These are phyloP conservation scores for Tremella fuciformis DNA, from an alignment of 768 basidiomycete species.

Conservation along the genomic window DNA sequence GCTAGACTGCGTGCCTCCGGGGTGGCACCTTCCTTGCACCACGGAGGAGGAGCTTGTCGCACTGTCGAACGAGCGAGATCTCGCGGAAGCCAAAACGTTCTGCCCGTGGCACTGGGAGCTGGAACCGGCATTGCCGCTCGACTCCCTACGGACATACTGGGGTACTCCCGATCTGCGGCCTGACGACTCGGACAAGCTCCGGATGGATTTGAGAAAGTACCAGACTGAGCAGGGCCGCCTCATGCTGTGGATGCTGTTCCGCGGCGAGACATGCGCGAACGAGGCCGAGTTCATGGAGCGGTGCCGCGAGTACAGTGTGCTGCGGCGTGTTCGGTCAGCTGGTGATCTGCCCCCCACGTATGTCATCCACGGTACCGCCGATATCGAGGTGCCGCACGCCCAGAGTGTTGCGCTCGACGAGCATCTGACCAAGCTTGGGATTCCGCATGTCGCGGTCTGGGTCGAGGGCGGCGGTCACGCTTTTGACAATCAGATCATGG, in stretches of 20 bases:
- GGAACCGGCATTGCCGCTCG: conserved; percentile 11
- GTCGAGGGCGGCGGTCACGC: conserved; percentile 17
- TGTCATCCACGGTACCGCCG: conserved; percentile 17
- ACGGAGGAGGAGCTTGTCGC: conserved; percentile 11
- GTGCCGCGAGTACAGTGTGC: neutral
- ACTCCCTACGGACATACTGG: conserved; percentile 10
- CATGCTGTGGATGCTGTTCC: conserved; percentile 10
- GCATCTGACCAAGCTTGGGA: conserved; percentile 12
- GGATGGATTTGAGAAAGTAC: conserved; percentile 18
- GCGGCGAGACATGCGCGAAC: neutral
- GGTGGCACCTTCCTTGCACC: neutral
- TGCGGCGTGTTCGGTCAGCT: conserved; percentile 5
- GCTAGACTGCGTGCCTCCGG: neutral
- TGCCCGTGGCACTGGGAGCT: conserved; percentile 18
- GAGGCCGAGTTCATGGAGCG: conserved; percentile 10
- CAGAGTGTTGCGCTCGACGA: conserved; percentile 7
- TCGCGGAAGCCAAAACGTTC: conserved; percentile 12
- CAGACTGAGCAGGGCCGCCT: conserved; percentile 17
- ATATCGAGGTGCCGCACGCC: conserved; percentile 7
- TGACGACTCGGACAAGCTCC: neutral
- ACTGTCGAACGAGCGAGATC: conserved; percentile 3
- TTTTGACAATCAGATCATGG: conserved; percentile 19
- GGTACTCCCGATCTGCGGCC: conserved; percentile 7
- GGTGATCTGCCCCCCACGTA: conserved; percentile 15
- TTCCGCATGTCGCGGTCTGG: conserved; percentile 10